Conservation (phyloP, 148 eudicot genomes). For the Camellia sinensis region DNA sequence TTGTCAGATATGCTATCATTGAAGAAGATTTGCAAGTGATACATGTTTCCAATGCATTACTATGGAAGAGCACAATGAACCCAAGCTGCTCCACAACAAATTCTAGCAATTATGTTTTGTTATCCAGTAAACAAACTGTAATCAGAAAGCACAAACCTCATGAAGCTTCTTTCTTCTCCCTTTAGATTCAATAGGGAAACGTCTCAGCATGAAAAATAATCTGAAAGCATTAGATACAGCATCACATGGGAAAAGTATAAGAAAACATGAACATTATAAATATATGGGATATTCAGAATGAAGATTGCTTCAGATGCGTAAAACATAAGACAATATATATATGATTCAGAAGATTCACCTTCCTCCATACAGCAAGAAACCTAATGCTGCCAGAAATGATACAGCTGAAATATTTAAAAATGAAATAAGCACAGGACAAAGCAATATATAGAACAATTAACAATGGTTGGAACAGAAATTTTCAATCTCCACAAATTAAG, state of each 20-base stretch:
- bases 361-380: conserved; percentile 67
- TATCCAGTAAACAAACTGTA: background rate
- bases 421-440: conserved; percentile 3
- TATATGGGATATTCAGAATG: background rate
- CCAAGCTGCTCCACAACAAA: background rate
- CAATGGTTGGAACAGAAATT: background rate
- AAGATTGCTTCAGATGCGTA: conserved; percentile 7
- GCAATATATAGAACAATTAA: background rate
- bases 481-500: conserved; percentile 9
- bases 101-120: background rate
- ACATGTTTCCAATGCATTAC: background rate
- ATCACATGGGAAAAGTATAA: background rate
- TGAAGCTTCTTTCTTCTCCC: conserved; percentile 77
- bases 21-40: background rate
- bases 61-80: background rate
- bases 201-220: conserved; percentile 66
- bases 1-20: background rate
- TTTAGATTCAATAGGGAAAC: conserved; percentile 76
- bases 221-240: conserved; percentile 32
- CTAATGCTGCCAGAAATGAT: conserved; percentile 58
- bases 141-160: conserved; percentile 55
- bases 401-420: conserved; percentile 41
- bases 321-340: conserved; percentile 2
- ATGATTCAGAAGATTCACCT: conserved; percentile 39
- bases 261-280: background rate